Percentiles rank a stretch among this genome's conserved stretches.
phyloP scores from a whole-genome alignment of 106 monocot species.

The Phalaenopsis equestris region DNA sequence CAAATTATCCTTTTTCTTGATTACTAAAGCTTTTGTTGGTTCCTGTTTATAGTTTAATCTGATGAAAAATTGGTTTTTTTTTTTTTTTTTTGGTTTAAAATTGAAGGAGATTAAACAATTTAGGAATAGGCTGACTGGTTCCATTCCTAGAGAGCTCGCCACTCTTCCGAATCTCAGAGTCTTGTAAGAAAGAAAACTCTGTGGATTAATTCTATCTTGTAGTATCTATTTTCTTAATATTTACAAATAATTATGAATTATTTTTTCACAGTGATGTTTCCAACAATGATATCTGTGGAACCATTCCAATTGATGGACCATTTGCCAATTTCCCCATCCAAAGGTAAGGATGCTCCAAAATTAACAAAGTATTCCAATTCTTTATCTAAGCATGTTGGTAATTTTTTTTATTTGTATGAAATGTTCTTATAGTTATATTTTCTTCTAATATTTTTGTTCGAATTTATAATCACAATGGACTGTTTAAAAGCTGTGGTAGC shows the following conservation, averaged over 20 bases:
- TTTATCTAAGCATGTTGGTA: background rate
- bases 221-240: background rate
- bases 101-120: slow-evolving; percentile 76
- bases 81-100: background rate
- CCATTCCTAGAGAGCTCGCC: slow-evolving; percentile 82
- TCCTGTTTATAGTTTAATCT: slow-evolving; percentile 1
- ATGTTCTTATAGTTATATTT: too few species aligned
- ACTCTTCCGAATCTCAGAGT: slow-evolving; percentile 74
- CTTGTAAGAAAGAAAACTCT: slow-evolving; percentile 50
- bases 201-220: background rate
- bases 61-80: background rate
- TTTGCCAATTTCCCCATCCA: slow-evolving; percentile 64
- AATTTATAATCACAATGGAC: too few species aligned
- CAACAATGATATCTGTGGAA: slow-evolving; percentile 93
- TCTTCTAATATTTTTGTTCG: too few species aligned
- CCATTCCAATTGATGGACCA: slow-evolving; percentile 83
- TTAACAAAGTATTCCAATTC: background rate
- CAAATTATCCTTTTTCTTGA: background rate
- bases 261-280: slow-evolving; percentile 71
- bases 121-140: slow-evolving; percentile 67
- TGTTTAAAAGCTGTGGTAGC: too few species aligned
- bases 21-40: background rate
- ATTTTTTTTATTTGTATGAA: background rate
- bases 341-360: slow-evolving; percentile 39
- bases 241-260: background rate